Conservation (phyloP, 208 protist genomes). For the Leishmania arabica region DNA sequence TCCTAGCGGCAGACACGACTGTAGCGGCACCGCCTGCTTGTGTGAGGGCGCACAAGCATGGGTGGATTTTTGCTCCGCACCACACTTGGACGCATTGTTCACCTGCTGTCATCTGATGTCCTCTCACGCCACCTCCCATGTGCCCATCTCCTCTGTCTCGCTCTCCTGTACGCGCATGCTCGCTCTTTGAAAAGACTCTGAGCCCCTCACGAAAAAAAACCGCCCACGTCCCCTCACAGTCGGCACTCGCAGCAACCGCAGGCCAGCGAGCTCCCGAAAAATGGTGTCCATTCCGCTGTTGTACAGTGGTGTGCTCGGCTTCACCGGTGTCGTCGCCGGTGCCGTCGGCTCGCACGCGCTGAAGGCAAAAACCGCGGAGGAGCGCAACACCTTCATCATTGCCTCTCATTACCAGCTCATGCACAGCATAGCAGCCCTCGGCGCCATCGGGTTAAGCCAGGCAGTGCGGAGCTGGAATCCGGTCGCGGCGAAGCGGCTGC, state of each 20-base stretch:
- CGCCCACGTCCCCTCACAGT: neutral
- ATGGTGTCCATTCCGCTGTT: conserved; percentile 24
- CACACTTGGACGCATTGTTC: neutral
- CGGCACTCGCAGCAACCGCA: neutral
- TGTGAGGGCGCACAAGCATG: neutral
- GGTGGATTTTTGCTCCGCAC: neutral
- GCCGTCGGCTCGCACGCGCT: conserved; percentile 46
- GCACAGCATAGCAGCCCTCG: conserved; percentile 50
- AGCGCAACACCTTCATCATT: conserved; percentile 35
- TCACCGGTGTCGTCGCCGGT: conserved; percentile 38
- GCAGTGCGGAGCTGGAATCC: conserved; percentile 18
- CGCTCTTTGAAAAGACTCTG: neutral
- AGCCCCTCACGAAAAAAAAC: neutral
- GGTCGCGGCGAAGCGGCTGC: conserved; percentile 19
- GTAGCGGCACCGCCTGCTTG: neutral
- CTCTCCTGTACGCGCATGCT: neutral
- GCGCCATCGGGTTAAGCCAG: conserved; percentile 19
- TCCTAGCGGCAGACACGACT: neutral
- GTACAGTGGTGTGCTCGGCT: conserved; percentile 37
- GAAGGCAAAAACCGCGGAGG: conserved; percentile 21
- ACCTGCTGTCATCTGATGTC: neutral
- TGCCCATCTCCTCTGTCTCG: neutral
- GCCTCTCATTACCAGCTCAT: conserved; percentile 49
- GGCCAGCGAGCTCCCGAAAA: neutral
- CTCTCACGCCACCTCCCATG: neutral